These are phyloP conservation scores for Fusarium praegraminearum DNA, from an alignment of 2,329 filamentous ascomycete genomes.

Conservation along the genomic window DNA sequence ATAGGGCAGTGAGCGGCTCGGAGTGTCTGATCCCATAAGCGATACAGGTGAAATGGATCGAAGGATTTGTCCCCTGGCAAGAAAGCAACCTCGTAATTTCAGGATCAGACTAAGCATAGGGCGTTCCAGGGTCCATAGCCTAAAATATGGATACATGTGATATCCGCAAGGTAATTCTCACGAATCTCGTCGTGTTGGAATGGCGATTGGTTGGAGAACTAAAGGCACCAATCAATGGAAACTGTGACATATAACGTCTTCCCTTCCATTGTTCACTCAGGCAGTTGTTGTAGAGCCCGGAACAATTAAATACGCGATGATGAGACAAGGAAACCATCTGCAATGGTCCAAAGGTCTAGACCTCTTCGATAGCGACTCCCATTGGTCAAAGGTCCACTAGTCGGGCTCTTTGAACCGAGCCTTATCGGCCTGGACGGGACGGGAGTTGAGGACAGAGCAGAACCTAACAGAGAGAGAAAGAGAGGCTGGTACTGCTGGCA, in stretches of 20 bases:
- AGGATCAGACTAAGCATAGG: constrained; percentile 14
- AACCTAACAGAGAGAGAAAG: constrained; percentile 9
- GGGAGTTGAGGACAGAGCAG: constrained; percentile 26
- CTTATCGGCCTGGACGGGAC: constrained; percentile 32
- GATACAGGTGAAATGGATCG: constrained; percentile 8
- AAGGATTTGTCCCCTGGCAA: constrained; percentile 31
- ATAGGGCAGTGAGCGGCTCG: constrained; percentile 17
- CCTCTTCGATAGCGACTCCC: not conserved
- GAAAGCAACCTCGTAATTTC: constrained; percentile 24
- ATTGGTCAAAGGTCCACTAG: constrained; percentile 31
- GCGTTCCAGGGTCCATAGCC: constrained; percentile 21
- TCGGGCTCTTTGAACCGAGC: constrained; percentile 23
- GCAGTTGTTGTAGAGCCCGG: not conserved
- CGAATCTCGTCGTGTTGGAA: not conserved
- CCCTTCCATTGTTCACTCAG: not conserved
- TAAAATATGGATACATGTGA: constrained; percentile 33
- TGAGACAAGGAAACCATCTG: constrained; percentile 8
- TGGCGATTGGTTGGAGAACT: not conserved
- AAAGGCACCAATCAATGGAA: not conserved
- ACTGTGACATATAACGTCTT: not conserved
- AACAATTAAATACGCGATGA: constrained; percentile 22
- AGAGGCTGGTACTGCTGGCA: not conserved
- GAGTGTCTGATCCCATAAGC: not conserved
- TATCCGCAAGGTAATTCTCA: not conserved
- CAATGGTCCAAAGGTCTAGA: constrained; percentile 33